phyloP scores from a whole-genome alignment of 768 basidiomycete genomes.

The Hericium alpestre region DNA sequence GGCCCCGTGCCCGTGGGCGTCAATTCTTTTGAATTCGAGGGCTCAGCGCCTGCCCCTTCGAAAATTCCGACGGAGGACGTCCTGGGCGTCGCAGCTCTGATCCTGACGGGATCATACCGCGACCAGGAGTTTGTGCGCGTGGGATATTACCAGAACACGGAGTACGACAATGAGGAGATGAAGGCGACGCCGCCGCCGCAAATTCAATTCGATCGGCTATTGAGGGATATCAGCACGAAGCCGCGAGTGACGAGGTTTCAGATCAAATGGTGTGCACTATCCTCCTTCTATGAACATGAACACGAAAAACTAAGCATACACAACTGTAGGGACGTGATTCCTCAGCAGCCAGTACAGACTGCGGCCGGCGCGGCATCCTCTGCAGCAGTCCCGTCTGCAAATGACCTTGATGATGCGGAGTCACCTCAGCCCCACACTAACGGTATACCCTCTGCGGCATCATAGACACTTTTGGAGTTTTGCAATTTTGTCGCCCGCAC shows the following conservation, averaged over 20 bases:
- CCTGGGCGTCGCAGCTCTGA: constrained; percentile 92
- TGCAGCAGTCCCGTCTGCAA: constrained; percentile 64
- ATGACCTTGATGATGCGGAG: constrained; percentile 38
- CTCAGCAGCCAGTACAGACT: constrained; percentile 28
- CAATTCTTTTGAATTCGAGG: constrained; percentile 95
- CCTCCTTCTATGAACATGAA: constrained; percentile 1
- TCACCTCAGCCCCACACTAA: constrained; percentile 4
- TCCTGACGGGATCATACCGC: constrained; percentile 89
- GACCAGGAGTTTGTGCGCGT: constrained; percentile 99
- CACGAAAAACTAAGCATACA: neutral
- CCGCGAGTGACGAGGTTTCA: constrained; percentile 90
- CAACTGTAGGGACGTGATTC: constrained; percentile 22
- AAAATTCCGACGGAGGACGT: constrained; percentile 86
- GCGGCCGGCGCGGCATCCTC: constrained; percentile 58
- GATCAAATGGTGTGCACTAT: constrained; percentile 52
- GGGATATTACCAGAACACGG: constrained; percentile 98
- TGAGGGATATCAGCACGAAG: constrained; percentile 83
- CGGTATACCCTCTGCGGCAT: neutral
- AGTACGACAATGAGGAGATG: constrained; percentile 94
- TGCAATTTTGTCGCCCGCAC: neutral
- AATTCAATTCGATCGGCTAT: constrained; percentile 69
- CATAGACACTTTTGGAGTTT: neutral
- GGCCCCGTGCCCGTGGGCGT: constrained; percentile 95
- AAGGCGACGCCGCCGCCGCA: constrained; percentile 56
- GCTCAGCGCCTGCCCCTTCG: constrained; percentile 69